These are phyloP conservation scores for Mallotus nudiflorus DNA, from an alignment of 345 rosid genomes.

Conservation along the genomic window DNA sequence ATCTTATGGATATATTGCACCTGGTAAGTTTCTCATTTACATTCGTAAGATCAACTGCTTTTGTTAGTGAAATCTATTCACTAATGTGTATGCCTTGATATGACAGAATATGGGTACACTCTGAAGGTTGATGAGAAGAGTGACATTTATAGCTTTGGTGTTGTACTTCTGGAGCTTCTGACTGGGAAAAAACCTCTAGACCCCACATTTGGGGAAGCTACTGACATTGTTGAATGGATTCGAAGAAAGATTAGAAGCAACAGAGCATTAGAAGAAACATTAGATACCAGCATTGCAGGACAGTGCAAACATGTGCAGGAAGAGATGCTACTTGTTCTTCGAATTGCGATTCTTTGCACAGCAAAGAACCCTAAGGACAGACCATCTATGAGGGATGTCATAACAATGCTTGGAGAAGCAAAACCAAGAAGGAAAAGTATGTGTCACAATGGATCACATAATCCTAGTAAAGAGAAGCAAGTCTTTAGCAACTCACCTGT, in stretches of 20 bases:
- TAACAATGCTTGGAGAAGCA: slow-evolving; percentile 85
- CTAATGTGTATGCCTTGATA: neutral
- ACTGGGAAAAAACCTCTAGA: slow-evolving; percentile 84
- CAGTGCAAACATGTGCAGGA: slow-evolving; percentile 78
- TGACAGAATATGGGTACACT: slow-evolving; percentile 82
- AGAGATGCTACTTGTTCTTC: slow-evolving; percentile 71
- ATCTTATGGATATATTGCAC: slow-evolving; percentile 92
- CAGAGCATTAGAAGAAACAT: slow-evolving; percentile 50
- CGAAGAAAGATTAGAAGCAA: slow-evolving; percentile 52
- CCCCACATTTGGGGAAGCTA: slow-evolving; percentile 68
- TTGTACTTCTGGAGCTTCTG: slow-evolving; percentile 75
- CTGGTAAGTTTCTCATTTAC: slow-evolving; percentile 40
- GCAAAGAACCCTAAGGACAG: slow-evolving; percentile 84
- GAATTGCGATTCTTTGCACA: slow-evolving; percentile 74
- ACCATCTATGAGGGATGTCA: slow-evolving; percentile 80
- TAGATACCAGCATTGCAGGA: slow-evolving; percentile 71
- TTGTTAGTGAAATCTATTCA: neutral
- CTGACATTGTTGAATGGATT: slow-evolving; percentile 71
- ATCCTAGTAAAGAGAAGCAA: slow-evolving; percentile 48
- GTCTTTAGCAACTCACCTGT: slow-evolving; percentile 62
- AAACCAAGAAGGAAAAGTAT: slow-evolving; percentile 83
- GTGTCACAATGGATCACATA: slow-evolving; percentile 39
- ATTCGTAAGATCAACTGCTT: neutral
- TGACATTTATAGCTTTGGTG: slow-evolving; percentile 80
- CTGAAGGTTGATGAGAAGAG: slow-evolving; percentile 85